phyloP scores from a whole-genome alignment of 2,329 filamentous ascomycete genomes.

The Aspergillus sclerotialis region DNA sequence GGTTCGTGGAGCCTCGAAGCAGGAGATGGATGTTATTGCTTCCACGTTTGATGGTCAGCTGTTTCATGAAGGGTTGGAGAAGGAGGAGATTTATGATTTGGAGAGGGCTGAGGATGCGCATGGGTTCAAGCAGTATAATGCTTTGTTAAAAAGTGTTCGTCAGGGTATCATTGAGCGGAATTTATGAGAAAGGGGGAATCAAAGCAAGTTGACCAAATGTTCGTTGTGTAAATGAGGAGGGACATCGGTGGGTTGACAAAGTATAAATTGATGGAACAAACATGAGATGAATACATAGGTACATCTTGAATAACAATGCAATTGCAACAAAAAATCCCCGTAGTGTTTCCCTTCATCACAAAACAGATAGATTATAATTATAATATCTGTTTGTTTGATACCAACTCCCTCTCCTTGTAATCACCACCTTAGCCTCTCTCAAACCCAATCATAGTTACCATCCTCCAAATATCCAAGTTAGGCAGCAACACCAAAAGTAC shows the following conservation, averaged over 20 bases:
- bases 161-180: background rate
- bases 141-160: conserved; percentile 3
- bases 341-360: too few relatives aligned
- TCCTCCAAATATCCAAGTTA: conserved; percentile 14
- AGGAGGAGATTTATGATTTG: conserved; percentile 6
- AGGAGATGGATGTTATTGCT: conserved; percentile 8
- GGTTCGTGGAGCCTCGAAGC: conserved; percentile 7
- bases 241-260: too few relatives aligned
- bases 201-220: background rate
- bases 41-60: conserved; percentile 6
- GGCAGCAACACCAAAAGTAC: conserved; percentile 28
- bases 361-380: too few relatives aligned
- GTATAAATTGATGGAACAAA: too few relatives aligned
- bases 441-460: conserved; percentile 1
- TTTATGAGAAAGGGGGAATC: background rate
- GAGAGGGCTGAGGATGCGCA: background rate
- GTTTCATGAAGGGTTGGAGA: conserved; percentile 3
- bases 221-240: background rate
- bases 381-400: too few relatives aligned
- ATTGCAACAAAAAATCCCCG: conserved; percentile 1
- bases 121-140: background rate
- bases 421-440: too few relatives aligned
- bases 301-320: conserved; percentile 1
- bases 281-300: too few relatives aligned
- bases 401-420: too few relatives aligned